Percentiles rank a stretch among this genome's conserved stretches.
These are phyloP conservation scores for Petrea volubilis DNA, from an alignment of 257 asterid genomes.

Conservation along the genomic window DNA sequence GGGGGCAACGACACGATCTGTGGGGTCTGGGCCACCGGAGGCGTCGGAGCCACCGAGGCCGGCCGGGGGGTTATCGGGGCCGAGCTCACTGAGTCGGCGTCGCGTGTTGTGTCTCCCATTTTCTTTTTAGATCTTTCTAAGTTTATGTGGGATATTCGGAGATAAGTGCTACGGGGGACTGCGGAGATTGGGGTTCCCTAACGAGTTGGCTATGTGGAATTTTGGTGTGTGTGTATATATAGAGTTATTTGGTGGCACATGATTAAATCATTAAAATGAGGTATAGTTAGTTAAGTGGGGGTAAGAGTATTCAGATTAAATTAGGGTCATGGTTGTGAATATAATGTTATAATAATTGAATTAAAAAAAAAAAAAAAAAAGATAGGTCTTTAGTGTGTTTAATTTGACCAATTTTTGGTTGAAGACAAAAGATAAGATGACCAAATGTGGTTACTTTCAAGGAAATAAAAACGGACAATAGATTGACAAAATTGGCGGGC, in stretches of 20 bases:
- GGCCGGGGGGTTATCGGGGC: constrained; percentile 56
- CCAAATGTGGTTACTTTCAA: background rate
- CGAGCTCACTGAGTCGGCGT: constrained; percentile 22
- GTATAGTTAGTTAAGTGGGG: background rate
- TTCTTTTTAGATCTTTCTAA: background rate
- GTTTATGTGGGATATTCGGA: too few relatives aligned
- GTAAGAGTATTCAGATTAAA: background rate
- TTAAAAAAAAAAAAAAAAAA: background rate
- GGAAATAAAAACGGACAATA: background rate
- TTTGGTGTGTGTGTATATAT: constrained; percentile 4
- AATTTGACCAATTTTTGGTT: constrained; percentile 28
- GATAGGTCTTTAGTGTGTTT: constrained; percentile 24
- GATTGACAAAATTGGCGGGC: constrained; percentile 15
- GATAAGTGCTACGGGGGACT: too few relatives aligned
- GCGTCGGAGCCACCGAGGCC: constrained; percentile 38
- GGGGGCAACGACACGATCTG: constrained; percentile 66
- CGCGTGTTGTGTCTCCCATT: constrained; percentile 26
- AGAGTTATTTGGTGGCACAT: background rate
- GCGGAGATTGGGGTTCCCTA: too few relatives aligned
- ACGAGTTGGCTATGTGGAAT: background rate
- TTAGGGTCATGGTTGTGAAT: background rate
- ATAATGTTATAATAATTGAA: background rate
- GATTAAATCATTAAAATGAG: background rate
- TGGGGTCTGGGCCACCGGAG: constrained; percentile 44
- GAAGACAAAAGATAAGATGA: background rate